Base-by-base conservation (phyloP, 441 rosid species). In the Erodium chrysanthum region DNA sequence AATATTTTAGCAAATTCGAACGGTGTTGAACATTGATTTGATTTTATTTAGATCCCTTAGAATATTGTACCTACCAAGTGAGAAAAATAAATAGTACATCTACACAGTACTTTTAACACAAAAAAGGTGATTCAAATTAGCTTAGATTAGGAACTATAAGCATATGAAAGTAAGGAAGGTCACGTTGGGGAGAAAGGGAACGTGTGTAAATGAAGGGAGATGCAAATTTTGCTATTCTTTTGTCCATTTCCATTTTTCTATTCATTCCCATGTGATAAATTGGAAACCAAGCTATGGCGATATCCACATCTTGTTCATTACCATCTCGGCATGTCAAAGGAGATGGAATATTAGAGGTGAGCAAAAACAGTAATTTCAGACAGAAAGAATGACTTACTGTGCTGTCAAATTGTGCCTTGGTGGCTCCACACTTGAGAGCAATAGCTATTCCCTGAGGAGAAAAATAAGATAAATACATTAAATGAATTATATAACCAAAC, bases 391-490 rank as follows among this genome's bases (percentile, higher is more conserved):
- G 23, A 75, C 88, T 73, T 80, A 92, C 98, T 23, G 99, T 95
- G 91, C 89, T 82, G 84, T 95, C 99, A 63, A 95, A 90, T 68
- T 95, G 98, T 35, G 90, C 89, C 88, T 95, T 95, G 10, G 99
- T 95, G 27, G 96, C 99, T 77, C 98, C 98, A 75, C 97, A 95
- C 77, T 95, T 95, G 66, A 92, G 78, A 52, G 96, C 99, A 73
- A 95, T 70, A 37, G 96, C 97, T 73, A 95, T 84, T 64, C 99
- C 99, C 99, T 95, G 83, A 42, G 76, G 78, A 40, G 54, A 40
- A 64, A 25, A 14, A 29, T 29, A 29, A 29, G 3, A 29, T 29
- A 29, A 54, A 10, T 9, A 42, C 3, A 42, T 42, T 11, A 42
- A 42, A 42, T 42, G 48, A 7, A 8, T 40, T 40, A 40, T 40